Base-by-base conservation (phyloP, 2,329 filamentous ascomycete genomes). In the Ophiostoma australiae region DNA sequence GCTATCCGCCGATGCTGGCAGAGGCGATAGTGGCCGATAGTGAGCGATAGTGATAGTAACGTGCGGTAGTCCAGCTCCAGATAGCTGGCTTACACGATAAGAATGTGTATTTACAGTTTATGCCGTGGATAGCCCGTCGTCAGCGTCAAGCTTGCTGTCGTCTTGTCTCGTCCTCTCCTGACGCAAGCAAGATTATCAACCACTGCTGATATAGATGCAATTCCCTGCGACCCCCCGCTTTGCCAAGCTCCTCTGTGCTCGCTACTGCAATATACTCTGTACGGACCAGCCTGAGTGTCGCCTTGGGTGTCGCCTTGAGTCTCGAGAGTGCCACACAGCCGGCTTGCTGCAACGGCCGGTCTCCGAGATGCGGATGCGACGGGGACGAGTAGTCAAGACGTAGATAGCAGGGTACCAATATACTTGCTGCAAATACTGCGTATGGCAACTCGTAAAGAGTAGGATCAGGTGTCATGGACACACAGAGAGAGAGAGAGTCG, bases 61-160 rank as follows among this genome's bases (percentile, higher is more conserved):
- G 39, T 41, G 39, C 39, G 11, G 39, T 13, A 41, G 39, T 41
- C n/a, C n/a, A n/a, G 39, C 39, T 41, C 8, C 15, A 23, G 52
- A 58, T 27, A 58, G n/a, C n/a, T n/a, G 27, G 52, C 52, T 58
- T 58, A 58, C 23, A 58, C 52, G 52, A 58, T 31, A 58, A 58
- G 52, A 58, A 58, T 58, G 17, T 58, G 52, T 58, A 58, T 27
- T 58, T 31, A 31, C 27, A 31, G 27, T 31, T 31, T 58, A 58
- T 10, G 52, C 52, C 44, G 44, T 48, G 4, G 17, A 48, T 8
- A 48, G 11, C 44, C 44, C 44, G 37, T 48, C 20, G 20, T n/a
- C 6, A 10, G 15, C 17, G n/a, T 27, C 52, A 2, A 15, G 17
- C 37, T 48, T 17, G 10, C 44, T 6, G 11, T 58, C n/a, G n/a